Conservation (phyloP, 495 filamentous ascomycete genomes). For the Schizothecium vesticola region DNA sequence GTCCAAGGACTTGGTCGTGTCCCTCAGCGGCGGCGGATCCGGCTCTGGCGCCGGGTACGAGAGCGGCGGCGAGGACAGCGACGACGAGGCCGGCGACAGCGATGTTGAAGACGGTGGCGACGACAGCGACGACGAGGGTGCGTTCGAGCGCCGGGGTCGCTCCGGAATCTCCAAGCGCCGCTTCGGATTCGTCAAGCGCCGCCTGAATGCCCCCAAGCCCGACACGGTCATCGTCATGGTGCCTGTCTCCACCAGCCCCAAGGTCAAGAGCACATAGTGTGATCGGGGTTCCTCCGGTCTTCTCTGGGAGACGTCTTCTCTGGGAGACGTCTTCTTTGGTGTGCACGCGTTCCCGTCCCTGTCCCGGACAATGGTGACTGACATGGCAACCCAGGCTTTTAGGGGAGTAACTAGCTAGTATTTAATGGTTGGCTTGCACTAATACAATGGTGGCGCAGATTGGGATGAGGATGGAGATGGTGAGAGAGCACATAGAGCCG, state of each 20-base stretch:
- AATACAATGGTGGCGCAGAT: neutral
- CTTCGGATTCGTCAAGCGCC: neutral
- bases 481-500: neutral
- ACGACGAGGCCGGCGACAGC: neutral
- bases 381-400: neutral
- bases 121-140: neutral
- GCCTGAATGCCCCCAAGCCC: neutral
- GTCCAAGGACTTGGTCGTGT: constrained; percentile 34
- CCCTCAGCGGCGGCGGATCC: constrained; percentile 28
- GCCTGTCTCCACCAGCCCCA: neutral
- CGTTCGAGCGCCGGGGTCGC: neutral
- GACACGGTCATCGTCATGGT: neutral
- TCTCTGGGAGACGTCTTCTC: neutral
- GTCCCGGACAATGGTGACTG: neutral
- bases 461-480: neutral
- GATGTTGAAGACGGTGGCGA: neutral
- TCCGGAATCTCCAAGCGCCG: neutral
- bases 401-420: neutral
- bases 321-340: neutral
- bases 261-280: neutral
- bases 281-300: neutral
- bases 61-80: neutral
- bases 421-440: neutral
- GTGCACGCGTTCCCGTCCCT: neutral
- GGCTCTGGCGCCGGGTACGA: neutral